These are phyloP conservation scores for Sporothrix protearum DNA, from an alignment of 2,329 filamentous ascomycete genomes.

Conservation along the genomic window DNA sequence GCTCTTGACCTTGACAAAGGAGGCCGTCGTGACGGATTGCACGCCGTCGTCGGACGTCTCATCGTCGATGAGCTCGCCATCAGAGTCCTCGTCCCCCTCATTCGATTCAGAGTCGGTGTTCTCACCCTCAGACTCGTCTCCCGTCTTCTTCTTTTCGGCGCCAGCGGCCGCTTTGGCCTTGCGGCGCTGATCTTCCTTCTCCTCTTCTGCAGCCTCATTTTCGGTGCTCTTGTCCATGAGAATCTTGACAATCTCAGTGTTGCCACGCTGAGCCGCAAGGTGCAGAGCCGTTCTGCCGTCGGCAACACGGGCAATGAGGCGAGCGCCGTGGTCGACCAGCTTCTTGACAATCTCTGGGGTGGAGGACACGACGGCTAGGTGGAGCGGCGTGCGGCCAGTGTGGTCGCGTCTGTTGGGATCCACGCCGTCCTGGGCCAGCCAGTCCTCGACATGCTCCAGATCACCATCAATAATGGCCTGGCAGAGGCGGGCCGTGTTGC, in stretches of 20 bases:
- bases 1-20: slow-evolving; percentile 64
- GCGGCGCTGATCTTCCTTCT: slow-evolving; percentile 51
- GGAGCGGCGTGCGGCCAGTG: slow-evolving; percentile 73
- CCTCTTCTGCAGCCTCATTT: slow-evolving; percentile 66
- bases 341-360: slow-evolving; percentile 66
- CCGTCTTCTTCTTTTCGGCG: slow-evolving; percentile 18
- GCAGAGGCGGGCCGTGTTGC: slow-evolving; percentile 71
- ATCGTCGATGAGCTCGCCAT: slow-evolving; percentile 46
- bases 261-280: slow-evolving; percentile 68
- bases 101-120: neutral
- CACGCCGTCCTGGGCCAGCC: slow-evolving; percentile 63
- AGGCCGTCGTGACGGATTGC: slow-evolving; percentile 60
- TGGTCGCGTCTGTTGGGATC: slow-evolving; percentile 73
- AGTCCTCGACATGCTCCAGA: slow-evolving; percentile 65
- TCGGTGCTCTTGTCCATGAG: slow-evolving; percentile 69
- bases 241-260: slow-evolving; percentile 64
- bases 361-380: slow-evolving; percentile 68
- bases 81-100: slow-evolving; percentile 26
- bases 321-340: slow-evolving; percentile 68
- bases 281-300: slow-evolving; percentile 83
- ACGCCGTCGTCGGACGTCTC: slow-evolving; percentile 52
- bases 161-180: slow-evolving; percentile 31
- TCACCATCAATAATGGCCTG: slow-evolving; percentile 77
- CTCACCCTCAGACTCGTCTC: slow-evolving; percentile 8
- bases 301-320: slow-evolving; percentile 69